phyloP scores from a whole-genome alignment of 176 grass and related monocot genomes.

The Cenchrus americanus region DNA sequence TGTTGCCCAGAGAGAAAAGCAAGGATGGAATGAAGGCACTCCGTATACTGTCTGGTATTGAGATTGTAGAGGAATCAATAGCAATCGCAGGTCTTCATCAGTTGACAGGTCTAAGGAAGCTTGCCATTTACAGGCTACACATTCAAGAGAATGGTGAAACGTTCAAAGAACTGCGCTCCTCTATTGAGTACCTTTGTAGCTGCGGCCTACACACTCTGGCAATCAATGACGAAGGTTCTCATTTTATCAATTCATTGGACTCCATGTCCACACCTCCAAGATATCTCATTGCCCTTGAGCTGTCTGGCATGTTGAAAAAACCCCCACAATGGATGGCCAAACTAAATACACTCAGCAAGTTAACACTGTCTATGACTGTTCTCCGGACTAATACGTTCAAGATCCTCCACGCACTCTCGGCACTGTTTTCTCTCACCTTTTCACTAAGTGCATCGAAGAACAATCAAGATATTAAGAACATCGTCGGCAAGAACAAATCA shows the following conservation, averaged over 20 bases:
- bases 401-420: background rate
- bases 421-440: constrained; percentile 33
- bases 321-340: too few species aligned
- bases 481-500: background rate
- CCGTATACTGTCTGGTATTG: constrained; percentile 14
- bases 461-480: background rate
- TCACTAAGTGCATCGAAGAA: background rate
- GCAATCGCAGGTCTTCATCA: constrained; percentile 14
- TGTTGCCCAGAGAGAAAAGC: background rate
- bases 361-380: too few species aligned
- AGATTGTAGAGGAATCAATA: background rate
- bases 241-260: too few species aligned
- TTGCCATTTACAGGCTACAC: constrained; percentile 7
- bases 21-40: constrained; percentile 16
- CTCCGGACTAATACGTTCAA: background rate
- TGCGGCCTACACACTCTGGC: too few species aligned
- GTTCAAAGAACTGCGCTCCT: too few species aligned
- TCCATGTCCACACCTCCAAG: too few species aligned
- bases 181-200: too few species aligned
- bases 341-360: too few species aligned
- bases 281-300: too few species aligned
- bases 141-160: background rate
- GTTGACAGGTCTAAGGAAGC: constrained; percentile 4
- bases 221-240: too few species aligned
- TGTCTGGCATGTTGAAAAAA: too few species aligned